Percentiles rank a stretch among this genome's conserved stretches.
phyloP scores from a whole-genome alignment of 352 stramenopile genomes.

The Globisporangium megalacanthum region DNA sequence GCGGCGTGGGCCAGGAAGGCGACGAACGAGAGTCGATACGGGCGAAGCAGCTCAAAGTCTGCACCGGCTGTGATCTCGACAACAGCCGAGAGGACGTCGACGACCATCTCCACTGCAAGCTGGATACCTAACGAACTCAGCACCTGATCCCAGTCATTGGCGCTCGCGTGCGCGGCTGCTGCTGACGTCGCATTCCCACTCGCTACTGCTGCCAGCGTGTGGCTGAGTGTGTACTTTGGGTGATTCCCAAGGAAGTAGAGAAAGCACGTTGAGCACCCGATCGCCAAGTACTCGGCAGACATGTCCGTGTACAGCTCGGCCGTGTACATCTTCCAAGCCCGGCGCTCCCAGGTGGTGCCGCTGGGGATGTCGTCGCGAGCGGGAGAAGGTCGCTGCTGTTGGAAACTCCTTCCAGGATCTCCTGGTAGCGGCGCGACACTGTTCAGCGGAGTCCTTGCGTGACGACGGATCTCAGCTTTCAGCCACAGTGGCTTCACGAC shows the following conservation, averaged over 20 bases:
- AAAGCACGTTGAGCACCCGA: conserved; percentile 34
- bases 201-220: neutral
- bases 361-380: too few species aligned
- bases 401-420: neutral
- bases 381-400: neutral
- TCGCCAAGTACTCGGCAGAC: conserved; percentile 47
- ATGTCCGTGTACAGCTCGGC: conserved; percentile 39
- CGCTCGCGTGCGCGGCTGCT: neutral
- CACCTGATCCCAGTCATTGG: neutral
- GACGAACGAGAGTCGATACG: conserved; percentile 20
- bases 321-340: conserved; percentile 9
- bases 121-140: conserved; percentile 10
- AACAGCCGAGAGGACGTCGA: conserved; percentile 7
- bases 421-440: conserved; percentile 7
- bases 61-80: conserved; percentile 6
- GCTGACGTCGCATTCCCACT: neutral
- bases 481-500: conserved; percentile 16
- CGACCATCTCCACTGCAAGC: conserved; percentile 6
- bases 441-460: conserved; percentile 23
- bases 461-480: conserved; percentile 10
- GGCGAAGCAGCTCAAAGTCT: conserved; percentile 20
- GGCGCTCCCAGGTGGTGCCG: neutral
- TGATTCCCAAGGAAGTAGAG: conserved; percentile 32
- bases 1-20: conserved; percentile 22
- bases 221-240: conserved; percentile 22